Evolutionary conservation across 768 basidiomycete species (phyloP).

Genomic region (Chiua virens): DNA sequence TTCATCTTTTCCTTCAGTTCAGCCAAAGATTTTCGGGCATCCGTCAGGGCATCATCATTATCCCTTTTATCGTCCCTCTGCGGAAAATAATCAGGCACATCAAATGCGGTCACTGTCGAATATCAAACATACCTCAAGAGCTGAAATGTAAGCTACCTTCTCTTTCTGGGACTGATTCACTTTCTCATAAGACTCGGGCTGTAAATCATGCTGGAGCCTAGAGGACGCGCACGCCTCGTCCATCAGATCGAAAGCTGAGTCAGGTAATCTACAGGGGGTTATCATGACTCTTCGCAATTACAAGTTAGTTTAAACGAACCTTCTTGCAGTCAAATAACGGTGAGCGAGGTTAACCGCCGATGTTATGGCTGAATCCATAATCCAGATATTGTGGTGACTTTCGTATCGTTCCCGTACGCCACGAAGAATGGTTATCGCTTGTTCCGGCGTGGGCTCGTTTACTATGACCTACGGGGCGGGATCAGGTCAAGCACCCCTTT

Average conservation of each 20-base stretch:
- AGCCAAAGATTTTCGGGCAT: too few species aligned
- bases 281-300: not conserved
- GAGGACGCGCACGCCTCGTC: slow-evolving; percentile 9
- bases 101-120: too few species aligned
- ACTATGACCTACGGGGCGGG: slow-evolving; percentile 1
- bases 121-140: slow-evolving; percentile 3
- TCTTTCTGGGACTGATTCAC: not conserved
- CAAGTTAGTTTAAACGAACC: not conserved
- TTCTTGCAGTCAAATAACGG: slow-evolving; percentile 6
- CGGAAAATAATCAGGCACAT: too few species aligned
- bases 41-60: too few species aligned
- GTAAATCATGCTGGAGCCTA: slow-evolving; percentile 4
- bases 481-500: not conserved
- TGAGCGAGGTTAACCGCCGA: slow-evolving; percentile 7
- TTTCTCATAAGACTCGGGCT: slow-evolving; percentile 2
- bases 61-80: too few species aligned
- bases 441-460: slow-evolving; percentile 4
- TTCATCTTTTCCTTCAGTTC: too few species aligned
- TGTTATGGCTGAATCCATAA: slow-evolving; percentile 5
- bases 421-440: slow-evolving; percentile 9
- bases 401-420: slow-evolving; percentile 6
- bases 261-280: slow-evolving; percentile 6
- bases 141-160: not conserved
- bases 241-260: slow-evolving; percentile 7
- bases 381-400: slow-evolving; percentile 4